phyloP scores from a whole-genome alignment of 1,284 basidiomycete genomes.

The Pterulicium gracile region DNA sequence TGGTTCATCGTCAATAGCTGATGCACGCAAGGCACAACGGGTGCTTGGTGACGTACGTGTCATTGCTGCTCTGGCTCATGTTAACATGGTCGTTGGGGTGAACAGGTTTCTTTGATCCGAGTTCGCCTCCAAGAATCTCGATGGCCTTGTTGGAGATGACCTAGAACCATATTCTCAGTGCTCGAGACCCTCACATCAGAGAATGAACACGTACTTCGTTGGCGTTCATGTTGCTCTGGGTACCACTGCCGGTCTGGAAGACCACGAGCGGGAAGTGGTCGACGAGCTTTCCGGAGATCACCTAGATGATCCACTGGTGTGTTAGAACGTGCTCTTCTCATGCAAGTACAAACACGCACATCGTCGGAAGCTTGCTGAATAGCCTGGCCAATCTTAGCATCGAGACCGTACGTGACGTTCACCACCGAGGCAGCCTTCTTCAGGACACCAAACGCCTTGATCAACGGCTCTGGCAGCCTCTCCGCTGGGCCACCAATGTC shows the following conservation, averaged over 20 bases:
- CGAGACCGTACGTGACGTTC: conserved; percentile 86
- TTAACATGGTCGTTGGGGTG: conserved; percentile 99
- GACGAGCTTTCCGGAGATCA: conserved; percentile 90
- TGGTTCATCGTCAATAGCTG: conserved; percentile 19
- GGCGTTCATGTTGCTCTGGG: conserved; percentile 99
- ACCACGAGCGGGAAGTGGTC: conserved; percentile 98
- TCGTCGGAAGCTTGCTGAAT: conserved; percentile 95
- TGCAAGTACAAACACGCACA: conserved; percentile 28
- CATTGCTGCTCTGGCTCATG: conserved; percentile 98
- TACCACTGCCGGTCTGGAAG: conserved; percentile 98
- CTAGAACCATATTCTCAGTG: too few relatives aligned
- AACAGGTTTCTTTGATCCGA: conserved; percentile 95
- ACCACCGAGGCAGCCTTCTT: conserved; percentile 96
- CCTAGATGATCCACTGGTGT: conserved; percentile 50
- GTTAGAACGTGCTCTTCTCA: conserved; percentile 4
- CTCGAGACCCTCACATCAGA: too few relatives aligned
- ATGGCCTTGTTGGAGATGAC: conserved; percentile 99
- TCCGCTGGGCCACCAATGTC: conserved; percentile 95
- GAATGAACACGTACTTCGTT: conserved; percentile 76
- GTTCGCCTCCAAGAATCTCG: conserved; percentile 90
- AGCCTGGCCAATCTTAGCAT: conserved; percentile 80
- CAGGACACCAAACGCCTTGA: conserved; percentile 96
- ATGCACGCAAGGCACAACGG: not conserved
- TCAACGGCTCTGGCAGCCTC: conserved; percentile 87
- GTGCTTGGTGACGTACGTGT: conserved; percentile 55